Conservation (phyloP, 164 flowering plant species). For the Magnolia officinalis region DNA sequence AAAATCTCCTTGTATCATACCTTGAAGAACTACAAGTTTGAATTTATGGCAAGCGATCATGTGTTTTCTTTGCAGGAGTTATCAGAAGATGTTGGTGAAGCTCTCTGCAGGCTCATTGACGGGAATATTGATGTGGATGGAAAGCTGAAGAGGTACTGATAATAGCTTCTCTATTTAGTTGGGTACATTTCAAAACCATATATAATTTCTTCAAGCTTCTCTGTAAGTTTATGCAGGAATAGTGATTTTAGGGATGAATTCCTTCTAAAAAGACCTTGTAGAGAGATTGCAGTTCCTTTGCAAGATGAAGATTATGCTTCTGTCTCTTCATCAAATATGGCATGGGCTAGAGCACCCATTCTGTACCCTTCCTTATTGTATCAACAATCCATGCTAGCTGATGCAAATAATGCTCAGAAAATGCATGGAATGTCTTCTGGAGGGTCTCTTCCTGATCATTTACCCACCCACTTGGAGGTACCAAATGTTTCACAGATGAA, state of each 20-base stretch:
- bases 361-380: conserved; percentile 49
- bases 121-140: conserved; percentile 37
- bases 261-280: conserved; percentile 36
- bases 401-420: conserved; percentile 32
- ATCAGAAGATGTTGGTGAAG: conserved; percentile 74
- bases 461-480: background rate
- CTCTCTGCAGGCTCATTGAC: conserved; percentile 84
- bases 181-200: background rate
- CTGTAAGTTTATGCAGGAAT: conserved; percentile 19
- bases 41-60: conserved; percentile 5
- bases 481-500: conserved; percentile 11
- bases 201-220: conserved; percentile 1
- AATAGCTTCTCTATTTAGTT: background rate
- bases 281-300: conserved; percentile 33
- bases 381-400: conserved; percentile 39
- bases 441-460: conserved; percentile 17
- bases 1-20: background rate
- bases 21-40: conserved; percentile 2
- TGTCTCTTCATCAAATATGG: conserved; percentile 31
- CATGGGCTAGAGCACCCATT: conserved; percentile 40
- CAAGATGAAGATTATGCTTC: conserved; percentile 38
- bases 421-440: conserved; percentile 31
- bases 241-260: conserved; percentile 29
- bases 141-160: conserved; percentile 41
- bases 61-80: conserved; percentile 52